A percentile compares a stretch with the other conserved stretches of the same genome.
Conservation (phyloP, 2,329 filamentous ascomycete genomes). For the Periconia digitata region DNA sequence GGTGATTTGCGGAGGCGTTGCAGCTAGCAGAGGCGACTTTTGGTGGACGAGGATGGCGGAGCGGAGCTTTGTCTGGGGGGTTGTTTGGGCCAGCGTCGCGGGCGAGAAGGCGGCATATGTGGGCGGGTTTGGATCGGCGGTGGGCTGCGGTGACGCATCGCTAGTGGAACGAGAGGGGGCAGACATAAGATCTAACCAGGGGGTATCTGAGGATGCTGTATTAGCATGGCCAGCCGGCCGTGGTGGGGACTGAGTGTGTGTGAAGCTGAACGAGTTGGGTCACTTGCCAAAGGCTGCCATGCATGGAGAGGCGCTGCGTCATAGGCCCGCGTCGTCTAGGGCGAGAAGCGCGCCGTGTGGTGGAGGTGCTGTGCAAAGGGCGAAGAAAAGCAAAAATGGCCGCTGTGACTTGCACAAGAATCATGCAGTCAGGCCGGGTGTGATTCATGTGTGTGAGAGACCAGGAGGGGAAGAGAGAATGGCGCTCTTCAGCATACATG, state of each 20-base stretch:
- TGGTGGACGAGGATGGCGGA: constrained; percentile 95
- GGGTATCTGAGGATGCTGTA: constrained; percentile 36
- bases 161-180: constrained; percentile 37
- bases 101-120: constrained; percentile 92
- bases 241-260: constrained; percentile 12
- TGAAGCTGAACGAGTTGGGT: not conserved
- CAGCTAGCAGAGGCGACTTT: constrained; percentile 89
- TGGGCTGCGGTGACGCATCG: constrained; percentile 40
- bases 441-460: no score
- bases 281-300: constrained; percentile 48
- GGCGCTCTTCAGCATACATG: not conserved
- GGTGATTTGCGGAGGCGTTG: constrained; percentile 92
- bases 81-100: constrained; percentile 69
- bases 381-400: not conserved
- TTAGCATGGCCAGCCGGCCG: constrained; percentile 25
- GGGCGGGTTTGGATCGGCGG: constrained; percentile 57
- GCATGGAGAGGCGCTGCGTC: constrained; percentile 40
- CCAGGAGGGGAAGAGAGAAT: not conserved
- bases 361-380: no score
- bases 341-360: no score
- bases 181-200: constrained; percentile 48
- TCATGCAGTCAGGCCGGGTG: no score
- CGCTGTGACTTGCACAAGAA: not conserved
- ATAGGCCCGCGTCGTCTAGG: constrained; percentile 29
- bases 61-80: constrained; percentile 71